Evolutionary conservation across 139 green algal species (phyloP).

Genomic region (Chlorella sorokiniana): DNA sequence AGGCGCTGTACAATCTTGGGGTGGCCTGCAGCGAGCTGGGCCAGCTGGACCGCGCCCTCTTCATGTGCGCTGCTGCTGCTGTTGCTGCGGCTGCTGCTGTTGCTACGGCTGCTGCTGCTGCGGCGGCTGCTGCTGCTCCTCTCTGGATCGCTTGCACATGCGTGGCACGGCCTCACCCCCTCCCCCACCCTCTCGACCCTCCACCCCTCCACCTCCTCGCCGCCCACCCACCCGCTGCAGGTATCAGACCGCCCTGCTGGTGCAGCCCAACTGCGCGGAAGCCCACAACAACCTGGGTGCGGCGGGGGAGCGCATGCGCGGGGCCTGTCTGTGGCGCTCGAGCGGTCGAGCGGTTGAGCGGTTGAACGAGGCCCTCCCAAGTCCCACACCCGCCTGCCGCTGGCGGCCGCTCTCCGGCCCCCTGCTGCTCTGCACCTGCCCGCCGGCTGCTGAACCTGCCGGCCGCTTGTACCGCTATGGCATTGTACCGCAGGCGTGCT

Average conservation of each 20-base stretch:
- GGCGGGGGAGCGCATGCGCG: background rate
- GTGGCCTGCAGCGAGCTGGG: slow-evolving; percentile 77
- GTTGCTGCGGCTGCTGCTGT: too few species aligned
- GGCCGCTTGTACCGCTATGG: background rate
- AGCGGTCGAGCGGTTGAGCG: too few species aligned
- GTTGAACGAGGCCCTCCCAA: background rate
- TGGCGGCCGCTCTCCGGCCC: too few species aligned
- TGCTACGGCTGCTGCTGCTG: background rate
- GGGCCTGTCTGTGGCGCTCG: too few species aligned
- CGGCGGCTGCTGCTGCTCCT: background rate
- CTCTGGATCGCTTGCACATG: background rate
- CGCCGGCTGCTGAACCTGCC: background rate
- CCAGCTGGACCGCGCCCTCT: slow-evolving; percentile 79
- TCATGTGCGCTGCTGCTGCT: slow-evolving; percentile 57
- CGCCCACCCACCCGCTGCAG: background rate
- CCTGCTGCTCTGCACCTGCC: background rate
- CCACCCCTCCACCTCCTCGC: background rate
- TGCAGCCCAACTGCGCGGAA: slow-evolving; percentile 84
- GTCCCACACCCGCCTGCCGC: too few species aligned
- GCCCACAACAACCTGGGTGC: slow-evolving; percentile 92
- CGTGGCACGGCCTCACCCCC: background rate
- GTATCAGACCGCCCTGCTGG: slow-evolving; percentile 84
- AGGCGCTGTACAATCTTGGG: slow-evolving; percentile 96
- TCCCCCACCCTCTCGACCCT: too few species aligned
- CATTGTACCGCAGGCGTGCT: slow-evolving; percentile 50